These are phyloP conservation scores for Gossypium bickii DNA, from an alignment of 345 rosid species.

Conservation along the genomic window DNA sequence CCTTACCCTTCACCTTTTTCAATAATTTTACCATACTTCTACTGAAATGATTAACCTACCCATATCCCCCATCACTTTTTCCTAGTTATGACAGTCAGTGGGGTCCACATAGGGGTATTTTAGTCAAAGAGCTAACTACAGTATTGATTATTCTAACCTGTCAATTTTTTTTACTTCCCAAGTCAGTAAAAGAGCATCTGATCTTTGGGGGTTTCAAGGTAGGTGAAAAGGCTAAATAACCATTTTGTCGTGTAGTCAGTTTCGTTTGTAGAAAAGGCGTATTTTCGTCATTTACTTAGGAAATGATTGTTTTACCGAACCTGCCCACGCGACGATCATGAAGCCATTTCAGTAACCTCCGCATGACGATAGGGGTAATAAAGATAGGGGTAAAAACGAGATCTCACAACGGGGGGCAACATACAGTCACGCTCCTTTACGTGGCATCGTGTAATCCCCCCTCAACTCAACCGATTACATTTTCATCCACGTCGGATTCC, in stretches of 20 bases:
- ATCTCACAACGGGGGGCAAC: not conserved
- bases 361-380: not conserved
- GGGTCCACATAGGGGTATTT: not conserved
- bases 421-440: constrained; percentile 10
- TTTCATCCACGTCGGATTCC: constrained; percentile 12
- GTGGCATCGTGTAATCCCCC: constrained; percentile 17
- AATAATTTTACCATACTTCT: not conserved
- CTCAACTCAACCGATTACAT: not conserved
- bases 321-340: constrained; percentile 13
- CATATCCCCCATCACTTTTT: not conserved
- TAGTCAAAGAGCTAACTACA: not conserved
- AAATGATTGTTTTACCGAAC: not conserved
- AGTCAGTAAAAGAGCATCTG: not conserved
- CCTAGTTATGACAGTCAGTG: not conserved
- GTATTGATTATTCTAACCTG: not conserved
- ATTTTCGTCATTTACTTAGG: not conserved
- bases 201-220: not conserved
- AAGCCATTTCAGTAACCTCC: constrained; percentile 1
- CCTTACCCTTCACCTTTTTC: not conserved
- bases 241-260: not conserved
- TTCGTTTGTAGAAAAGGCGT: not conserved
- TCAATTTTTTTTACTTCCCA: constrained; percentile 1
- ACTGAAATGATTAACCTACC: not conserved
- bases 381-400: constrained; percentile 3
- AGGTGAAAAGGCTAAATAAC: not conserved